Evolutionary conservation across 2,329 filamentous ascomycete species (phyloP), one percentile per base, ranked within the genome.

Genomic region (Aspergillus sp.): DNA sequence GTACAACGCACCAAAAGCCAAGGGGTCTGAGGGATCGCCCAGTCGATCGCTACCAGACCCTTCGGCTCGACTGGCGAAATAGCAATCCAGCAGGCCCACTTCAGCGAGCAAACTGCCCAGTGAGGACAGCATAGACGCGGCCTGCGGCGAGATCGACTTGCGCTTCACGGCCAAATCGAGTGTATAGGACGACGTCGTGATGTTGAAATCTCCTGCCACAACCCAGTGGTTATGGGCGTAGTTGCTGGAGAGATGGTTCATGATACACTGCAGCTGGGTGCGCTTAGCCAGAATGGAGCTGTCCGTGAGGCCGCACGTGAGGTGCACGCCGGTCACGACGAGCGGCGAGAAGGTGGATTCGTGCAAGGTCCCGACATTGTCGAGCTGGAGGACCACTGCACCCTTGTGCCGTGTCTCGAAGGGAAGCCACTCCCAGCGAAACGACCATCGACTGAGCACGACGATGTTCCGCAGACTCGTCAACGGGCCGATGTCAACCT

Each of bases 401-500:
- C 50, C 50, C 29, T 53, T 53, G 32, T 53, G 50, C 1, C 50
- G 45, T 14, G 40, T 53, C 14, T 53, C 50, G 11, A 53, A 53
- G 3, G 50, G 50, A 3, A 53, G 46, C 50, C 50, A 53, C 6
- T 49, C 41, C 50, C 50, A 53, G 5, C 16, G 17, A 17, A 53
- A 53, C 5, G 14, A 31, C 31, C 32, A 53, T 13, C 41, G 46
- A 14, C 45, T 49, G 29, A 53, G 50, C 2, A 49, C 32, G n/a
- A 53, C 46, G 9, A 53, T 53, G 32, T 53, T 53, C n/a, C 50
- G 45, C 7, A 53, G 46, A 10, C 50, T 53, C 14, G 20, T 40
- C 5, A 53, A 36, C 4, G 50, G 50, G 19, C 50, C 23, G 7
- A 53, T 41, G 3, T 53, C 46, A 1, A 38, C 19, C 6, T 53